Percentiles rank a stretch among this genome's conserved stretches.
Conservation (phyloP, 2,329 filamentous ascomycete genomes). For the Conoideocrella luteorostrata region DNA sequence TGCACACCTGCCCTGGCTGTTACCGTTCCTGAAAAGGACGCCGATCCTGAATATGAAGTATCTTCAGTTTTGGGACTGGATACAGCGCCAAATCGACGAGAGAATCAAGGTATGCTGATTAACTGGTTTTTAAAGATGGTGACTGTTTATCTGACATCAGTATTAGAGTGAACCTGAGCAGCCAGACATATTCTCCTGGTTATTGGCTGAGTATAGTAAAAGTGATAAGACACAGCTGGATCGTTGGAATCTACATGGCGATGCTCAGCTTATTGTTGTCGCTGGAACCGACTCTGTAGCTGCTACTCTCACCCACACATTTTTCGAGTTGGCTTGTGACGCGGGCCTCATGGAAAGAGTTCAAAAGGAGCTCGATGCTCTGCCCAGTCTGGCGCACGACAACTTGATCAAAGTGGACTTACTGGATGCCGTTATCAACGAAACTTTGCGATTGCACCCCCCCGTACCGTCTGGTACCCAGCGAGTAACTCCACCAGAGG, state of each 20-base stretch:
- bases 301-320: slow-evolving; percentile 1
- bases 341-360: not conserved
- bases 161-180: not conserved
- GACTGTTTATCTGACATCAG: not conserved
- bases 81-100: not conserved
- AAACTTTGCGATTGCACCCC: slow-evolving; percentile 7
- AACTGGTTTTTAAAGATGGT: not conserved
- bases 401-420: not conserved
- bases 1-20: slow-evolving; percentile 3
- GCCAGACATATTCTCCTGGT: slow-evolving; percentile 2
- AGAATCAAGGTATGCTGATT: not conserved
- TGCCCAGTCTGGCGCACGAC: not conserved
- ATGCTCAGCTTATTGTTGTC: slow-evolving; percentile 6
- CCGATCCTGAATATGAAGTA: not conserved
- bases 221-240: not conserved
- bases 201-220: not conserved
- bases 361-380: slow-evolving; percentile 1
- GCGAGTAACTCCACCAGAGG: slow-evolving; percentile 29
- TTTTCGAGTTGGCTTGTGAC: slow-evolving; percentile 6
- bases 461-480: slow-evolving; percentile 7
- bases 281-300: slow-evolving; percentile 8
- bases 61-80: not conserved
- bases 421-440: slow-evolving; percentile 6
- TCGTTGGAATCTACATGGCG: slow-evolving; percentile 1
- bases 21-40: not conserved